These are phyloP conservation scores for Cantharellus cinnabarinus DNA, from an alignment of 768 basidiomycete genomes.

Conservation along the genomic window DNA sequence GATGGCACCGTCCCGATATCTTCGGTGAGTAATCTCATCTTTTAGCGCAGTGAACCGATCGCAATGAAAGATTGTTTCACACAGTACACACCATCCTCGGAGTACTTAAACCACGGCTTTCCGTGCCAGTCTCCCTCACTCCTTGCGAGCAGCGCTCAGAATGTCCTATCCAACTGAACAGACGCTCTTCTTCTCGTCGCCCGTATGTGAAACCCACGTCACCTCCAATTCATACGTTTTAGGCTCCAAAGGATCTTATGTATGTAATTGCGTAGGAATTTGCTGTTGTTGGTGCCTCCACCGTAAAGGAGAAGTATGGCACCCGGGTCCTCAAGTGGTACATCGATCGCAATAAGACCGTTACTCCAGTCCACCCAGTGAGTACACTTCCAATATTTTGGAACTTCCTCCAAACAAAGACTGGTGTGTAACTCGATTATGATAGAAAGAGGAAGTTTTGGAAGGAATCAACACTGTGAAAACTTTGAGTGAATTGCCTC, in stretches of 20 bases:
- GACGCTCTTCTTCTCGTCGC: background rate
- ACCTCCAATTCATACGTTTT: background rate
- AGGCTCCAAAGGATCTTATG: background rate
- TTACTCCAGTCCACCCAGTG: slow-evolving; percentile 61
- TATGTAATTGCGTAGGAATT: slow-evolving; percentile 16
- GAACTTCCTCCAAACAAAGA: background rate
- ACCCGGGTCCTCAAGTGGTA: slow-evolving; percentile 73
- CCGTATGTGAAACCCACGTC: background rate
- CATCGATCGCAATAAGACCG: slow-evolving; percentile 30
- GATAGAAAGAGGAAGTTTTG: slow-evolving; percentile 46
- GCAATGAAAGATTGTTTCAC: too few species aligned
- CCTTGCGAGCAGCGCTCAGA: background rate
- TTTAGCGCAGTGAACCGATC: too few species aligned
- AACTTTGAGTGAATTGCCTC: slow-evolving; percentile 34
- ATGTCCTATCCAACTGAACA: background rate
- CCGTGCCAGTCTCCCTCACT: too few species aligned
- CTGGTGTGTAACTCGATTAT: background rate
- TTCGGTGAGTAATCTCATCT: too few species aligned
- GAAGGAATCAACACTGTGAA: slow-evolving; percentile 41
- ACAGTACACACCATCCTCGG: too few species aligned
- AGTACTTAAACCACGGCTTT: too few species aligned
- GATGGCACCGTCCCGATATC: too few species aligned
- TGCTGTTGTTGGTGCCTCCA: slow-evolving; percentile 59
- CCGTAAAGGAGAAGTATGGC: slow-evolving; percentile 55
- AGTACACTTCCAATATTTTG: slow-evolving; percentile 10